Evolutionary conservation across 2,329 filamentous ascomycete species (phyloP).

Genomic region (Hypocrella siamensis): DNA sequence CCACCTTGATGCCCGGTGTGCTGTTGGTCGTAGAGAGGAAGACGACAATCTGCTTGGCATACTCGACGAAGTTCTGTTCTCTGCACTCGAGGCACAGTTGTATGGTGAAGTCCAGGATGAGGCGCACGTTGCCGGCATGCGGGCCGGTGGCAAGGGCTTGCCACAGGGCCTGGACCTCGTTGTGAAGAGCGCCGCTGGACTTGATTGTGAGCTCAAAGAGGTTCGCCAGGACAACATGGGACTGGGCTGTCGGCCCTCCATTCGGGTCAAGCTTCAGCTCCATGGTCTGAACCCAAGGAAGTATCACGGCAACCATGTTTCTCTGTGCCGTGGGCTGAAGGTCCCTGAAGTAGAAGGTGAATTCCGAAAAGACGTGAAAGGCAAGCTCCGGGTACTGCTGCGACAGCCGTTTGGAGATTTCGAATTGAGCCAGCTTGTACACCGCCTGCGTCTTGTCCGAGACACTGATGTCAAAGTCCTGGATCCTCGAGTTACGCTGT

Average conservation of each 20-base stretch:
- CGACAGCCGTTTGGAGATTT: constrained; percentile 80
- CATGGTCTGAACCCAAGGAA: constrained; percentile 93
- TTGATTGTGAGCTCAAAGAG: constrained; percentile 93
- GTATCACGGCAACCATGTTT: constrained; percentile 83
- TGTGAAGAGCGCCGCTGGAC: constrained; percentile 74
- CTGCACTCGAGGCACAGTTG: constrained; percentile 79
- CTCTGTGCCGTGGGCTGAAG: constrained; percentile 69
- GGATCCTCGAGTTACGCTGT: constrained; percentile 66
- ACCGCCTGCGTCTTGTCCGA: constrained; percentile 97
- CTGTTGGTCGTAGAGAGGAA: constrained; percentile 70
- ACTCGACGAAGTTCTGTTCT: constrained; percentile 96
- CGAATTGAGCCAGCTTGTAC: constrained; percentile 93
- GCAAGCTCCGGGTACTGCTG: constrained; percentile 80
- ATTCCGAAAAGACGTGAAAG: constrained; percentile 91
- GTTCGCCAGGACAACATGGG: constrained; percentile 90
- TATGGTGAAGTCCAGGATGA: constrained; percentile 95
- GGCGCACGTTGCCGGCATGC: constrained; percentile 81
- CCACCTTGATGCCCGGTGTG: constrained; percentile 70
- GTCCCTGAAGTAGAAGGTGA: constrained; percentile 83
- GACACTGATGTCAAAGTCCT: constrained; percentile 96
- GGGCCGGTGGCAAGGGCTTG: constrained; percentile 88
- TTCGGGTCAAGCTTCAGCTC: constrained; percentile 86
- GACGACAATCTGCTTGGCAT: constrained; percentile 95
- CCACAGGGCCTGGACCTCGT: constrained; percentile 95
- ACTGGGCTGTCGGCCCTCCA: constrained; percentile 76